A percentile compares a stretch with the other conserved stretches of the same genome.
Evolutionary conservation across 2,329 filamentous ascomycete species (phyloP).

Genomic region (Aspergillus candidus): DNA sequence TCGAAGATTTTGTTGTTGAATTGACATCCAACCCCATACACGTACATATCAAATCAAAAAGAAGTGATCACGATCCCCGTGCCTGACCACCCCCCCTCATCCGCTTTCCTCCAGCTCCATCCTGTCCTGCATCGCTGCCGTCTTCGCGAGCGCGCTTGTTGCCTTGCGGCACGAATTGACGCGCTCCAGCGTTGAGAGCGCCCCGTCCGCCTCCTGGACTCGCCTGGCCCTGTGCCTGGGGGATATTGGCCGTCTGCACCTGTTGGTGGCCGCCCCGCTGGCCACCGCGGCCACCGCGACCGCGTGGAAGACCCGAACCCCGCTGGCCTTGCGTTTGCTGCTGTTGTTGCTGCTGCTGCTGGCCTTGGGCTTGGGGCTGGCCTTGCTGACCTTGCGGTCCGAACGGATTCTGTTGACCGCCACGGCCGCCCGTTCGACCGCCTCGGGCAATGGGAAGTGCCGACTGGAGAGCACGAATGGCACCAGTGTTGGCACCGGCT

Average conservation of each 20-base stretch:
- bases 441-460: slow-evolving; percentile 41
- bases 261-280: slow-evolving; percentile 37
- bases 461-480: slow-evolving; percentile 39
- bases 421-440: slow-evolving; percentile 37
- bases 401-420: slow-evolving; percentile 30
- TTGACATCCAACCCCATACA: too few relatives aligned
- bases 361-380: slow-evolving; percentile 18
- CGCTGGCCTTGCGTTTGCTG: slow-evolving; percentile 26
- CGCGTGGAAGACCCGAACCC: slow-evolving; percentile 38
- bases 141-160: slow-evolving; percentile 54
- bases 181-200: slow-evolving; percentile 45
- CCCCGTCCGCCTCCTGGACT: slow-evolving; percentile 29
- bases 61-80: slow-evolving; percentile 20
- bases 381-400: slow-evolving; percentile 18
- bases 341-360: slow-evolving; percentile 24
- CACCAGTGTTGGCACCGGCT: slow-evolving; percentile 34
- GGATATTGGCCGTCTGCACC: slow-evolving; percentile 33
- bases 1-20: too few relatives aligned
- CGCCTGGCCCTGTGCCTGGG: slow-evolving; percentile 24
- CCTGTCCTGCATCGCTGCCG: slow-evolving; percentile 33
- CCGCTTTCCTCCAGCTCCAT: slow-evolving; percentile 40
- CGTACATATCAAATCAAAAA: too few relatives aligned
- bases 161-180: slow-evolving; percentile 52
- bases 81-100: slow-evolving; percentile 40
- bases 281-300: slow-evolving; percentile 39